Conservation (phyloP, 345 rosid species). For the Bruguiera gymnorhiza region DNA sequence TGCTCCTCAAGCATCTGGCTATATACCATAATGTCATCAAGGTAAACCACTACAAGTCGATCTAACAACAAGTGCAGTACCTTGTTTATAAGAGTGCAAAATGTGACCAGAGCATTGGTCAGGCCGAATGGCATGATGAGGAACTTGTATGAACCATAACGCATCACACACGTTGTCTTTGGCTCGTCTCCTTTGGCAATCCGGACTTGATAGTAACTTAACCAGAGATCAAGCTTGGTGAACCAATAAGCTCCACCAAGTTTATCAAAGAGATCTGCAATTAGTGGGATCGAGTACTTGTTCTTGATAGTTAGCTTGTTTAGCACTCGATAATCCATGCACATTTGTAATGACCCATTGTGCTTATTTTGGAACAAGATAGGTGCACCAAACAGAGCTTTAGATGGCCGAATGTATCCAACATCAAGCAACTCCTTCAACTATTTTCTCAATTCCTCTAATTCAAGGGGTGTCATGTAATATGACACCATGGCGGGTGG, state of each 20-base stretch:
- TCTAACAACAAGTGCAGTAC: not conserved
- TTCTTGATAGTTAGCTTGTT: too few relatives aligned
- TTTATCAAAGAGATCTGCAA: too few relatives aligned
- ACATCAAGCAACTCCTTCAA: not conserved
- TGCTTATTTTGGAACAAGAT: not conserved
- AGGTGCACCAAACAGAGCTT: not conserved
- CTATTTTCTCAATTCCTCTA: not conserved
- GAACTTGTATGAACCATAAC: too few relatives aligned
- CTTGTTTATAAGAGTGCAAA: too few relatives aligned
- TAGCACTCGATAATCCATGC: fast-evolving
- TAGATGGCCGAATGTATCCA: not conserved
- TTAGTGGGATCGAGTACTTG: too few relatives aligned
- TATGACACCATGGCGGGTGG: not conserved
- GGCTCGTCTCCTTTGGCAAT: too few relatives aligned
- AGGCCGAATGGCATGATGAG: too few relatives aligned
- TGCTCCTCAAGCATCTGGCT: not conserved
- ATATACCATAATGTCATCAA: not conserved
- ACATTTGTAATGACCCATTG: fast-evolving
- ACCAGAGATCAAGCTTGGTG: too few relatives aligned
- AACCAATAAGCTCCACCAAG: too few relatives aligned
- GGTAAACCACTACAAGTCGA: not conserved
- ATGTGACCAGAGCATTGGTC: too few relatives aligned
- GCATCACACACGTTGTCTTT: too few relatives aligned
- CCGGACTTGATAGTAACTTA: too few relatives aligned
- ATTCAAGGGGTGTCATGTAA: not conserved